Evolutionary conservation across 176 grass and related monocot genomes (phyloP).

Genomic region (Raddia distichophylla): DNA sequence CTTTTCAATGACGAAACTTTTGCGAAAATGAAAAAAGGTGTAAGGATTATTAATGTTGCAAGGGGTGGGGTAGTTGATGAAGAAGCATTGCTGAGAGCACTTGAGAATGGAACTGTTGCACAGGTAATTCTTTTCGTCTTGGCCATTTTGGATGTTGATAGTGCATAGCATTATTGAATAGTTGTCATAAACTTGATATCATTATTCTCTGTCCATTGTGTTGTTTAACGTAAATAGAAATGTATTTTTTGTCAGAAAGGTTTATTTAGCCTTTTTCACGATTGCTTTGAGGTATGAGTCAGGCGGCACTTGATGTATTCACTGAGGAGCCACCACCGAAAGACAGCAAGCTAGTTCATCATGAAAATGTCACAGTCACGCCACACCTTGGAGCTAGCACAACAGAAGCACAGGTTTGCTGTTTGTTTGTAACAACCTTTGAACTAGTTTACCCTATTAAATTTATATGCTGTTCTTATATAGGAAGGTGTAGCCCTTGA

Average conservation of each 20-base stretch:
- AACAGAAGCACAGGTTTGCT: constrained; percentile 82
- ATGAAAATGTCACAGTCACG: constrained; percentile 88
- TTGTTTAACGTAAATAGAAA: constrained; percentile 23
- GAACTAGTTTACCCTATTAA: constrained; percentile 13
- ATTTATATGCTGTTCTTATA: not conserved
- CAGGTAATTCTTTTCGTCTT: constrained; percentile 51
- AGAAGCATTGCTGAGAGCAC: constrained; percentile 78
- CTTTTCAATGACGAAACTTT: constrained; percentile 86
- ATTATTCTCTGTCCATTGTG: not conserved
- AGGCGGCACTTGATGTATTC: constrained; percentile 97
- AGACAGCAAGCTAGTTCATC: constrained; percentile 77
- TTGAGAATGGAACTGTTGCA: constrained; percentile 76
- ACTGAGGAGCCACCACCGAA: constrained; percentile 75
- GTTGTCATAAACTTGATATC: not conserved
- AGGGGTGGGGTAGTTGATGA: constrained; percentile 96
- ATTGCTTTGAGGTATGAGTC: constrained; percentile 39
- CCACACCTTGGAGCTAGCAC: constrained; percentile 96
- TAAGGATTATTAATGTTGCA: constrained; percentile 88
- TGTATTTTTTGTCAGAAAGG: not conserved
- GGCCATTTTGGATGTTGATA: not conserved
- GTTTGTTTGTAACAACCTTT: constrained; percentile 9
- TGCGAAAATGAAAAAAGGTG: constrained; percentile 75
- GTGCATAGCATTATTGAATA: not conserved
- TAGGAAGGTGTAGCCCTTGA: constrained; percentile 93
- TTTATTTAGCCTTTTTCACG: constrained; percentile 34